These are phyloP conservation scores for Akanthomyces muscarius DNA, from an alignment of 2,329 filamentous ascomycete species.

Conservation along the genomic window DNA sequence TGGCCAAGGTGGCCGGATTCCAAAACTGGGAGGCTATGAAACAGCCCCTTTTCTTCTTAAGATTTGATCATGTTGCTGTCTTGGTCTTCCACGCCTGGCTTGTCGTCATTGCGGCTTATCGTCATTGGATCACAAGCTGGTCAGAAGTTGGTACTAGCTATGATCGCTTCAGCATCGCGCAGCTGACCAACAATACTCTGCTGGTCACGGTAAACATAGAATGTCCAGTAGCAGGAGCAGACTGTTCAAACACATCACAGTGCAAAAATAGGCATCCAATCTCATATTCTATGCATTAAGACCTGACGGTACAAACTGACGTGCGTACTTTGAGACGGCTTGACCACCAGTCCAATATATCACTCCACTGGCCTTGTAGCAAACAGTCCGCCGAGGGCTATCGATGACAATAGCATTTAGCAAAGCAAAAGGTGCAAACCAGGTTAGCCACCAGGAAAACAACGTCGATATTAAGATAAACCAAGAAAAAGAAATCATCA, in stretches of 20 bases:
- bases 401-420: background rate
- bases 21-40: background rate
- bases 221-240: too few species aligned
- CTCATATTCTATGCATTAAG: constrained; percentile 17
- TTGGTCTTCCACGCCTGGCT: background rate
- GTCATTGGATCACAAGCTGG: background rate
- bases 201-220: too few species aligned
- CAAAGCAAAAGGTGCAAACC: background rate
- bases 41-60: background rate
- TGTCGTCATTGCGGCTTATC: background rate
- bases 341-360: constrained; percentile 10
- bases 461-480: constrained; percentile 22
- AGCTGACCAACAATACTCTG: background rate
- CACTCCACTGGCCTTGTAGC: background rate
- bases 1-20: background rate
- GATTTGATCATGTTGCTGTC: background rate
- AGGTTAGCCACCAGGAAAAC: constrained; percentile 11
- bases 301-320: constrained; percentile 6
- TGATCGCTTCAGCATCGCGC: background rate
- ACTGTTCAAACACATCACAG: background rate
- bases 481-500: constrained; percentile 32
- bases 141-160: too few species aligned
- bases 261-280: constrained; percentile 8
- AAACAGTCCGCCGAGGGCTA: background rate
- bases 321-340: background rate